These are phyloP conservation scores for Candida lessepsii DNA, from an alignment of 805 yeast genomes.

Conservation along the genomic window DNA sequence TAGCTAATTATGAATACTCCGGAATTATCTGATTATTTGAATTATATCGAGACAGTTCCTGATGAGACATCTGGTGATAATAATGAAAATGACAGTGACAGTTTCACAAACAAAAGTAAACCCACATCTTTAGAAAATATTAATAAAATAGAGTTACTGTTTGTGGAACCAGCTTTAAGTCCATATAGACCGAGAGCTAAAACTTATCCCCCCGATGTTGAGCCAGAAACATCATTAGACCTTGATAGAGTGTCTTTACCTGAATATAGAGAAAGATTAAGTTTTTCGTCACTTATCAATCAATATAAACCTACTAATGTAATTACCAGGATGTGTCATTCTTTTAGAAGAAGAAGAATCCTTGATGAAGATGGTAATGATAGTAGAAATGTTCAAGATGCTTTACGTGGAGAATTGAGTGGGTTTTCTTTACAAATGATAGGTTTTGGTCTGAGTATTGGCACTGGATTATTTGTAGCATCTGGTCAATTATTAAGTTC, in stretches of 20 bases:
- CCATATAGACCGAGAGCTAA: not conserved
- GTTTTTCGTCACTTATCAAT: not conserved
- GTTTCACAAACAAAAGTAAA: no score
- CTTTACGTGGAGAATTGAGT: not conserved
- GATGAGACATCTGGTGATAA: no score
- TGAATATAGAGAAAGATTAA: not conserved
- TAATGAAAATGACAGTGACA: no score
- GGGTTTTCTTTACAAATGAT: slow-evolving; percentile 43
- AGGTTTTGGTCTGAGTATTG: slow-evolving; percentile 77
- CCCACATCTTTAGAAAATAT: no score
- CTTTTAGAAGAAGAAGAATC: slow-evolving; percentile 3
- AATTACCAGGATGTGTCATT: slow-evolving; percentile 1
- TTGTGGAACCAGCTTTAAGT: not conserved
- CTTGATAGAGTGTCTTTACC: not conserved
- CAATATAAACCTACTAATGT: not conserved
- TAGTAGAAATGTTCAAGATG: not conserved
- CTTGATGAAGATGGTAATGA: not conserved
- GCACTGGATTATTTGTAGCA: slow-evolving; percentile 74
- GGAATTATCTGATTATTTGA: not conserved
- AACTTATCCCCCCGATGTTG: not conserved
- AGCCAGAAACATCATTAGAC: not conserved
- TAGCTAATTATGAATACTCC: not conserved
- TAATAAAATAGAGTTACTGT: no score
- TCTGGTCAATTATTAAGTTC: slow-evolving; percentile 50
- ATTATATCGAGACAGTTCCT: not conserved